phyloP scores from a whole-genome alignment of 106 monocot genomes.

The Vanilla planifolia region DNA sequence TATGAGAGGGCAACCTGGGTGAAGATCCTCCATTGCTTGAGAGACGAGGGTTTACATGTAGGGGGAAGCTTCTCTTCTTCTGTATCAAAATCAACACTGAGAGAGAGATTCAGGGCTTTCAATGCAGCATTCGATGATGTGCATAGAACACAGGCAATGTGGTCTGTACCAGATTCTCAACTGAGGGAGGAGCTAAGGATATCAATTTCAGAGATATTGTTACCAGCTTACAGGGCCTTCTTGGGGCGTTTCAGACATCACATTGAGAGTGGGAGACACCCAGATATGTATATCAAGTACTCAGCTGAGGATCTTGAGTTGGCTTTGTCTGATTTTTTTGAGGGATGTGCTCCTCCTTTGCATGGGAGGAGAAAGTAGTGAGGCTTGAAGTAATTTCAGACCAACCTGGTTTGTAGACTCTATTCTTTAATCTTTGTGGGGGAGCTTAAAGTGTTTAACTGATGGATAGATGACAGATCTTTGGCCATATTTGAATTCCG shows the following conservation, averaged over 20 bases:
- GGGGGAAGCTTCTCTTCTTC: constrained; percentile 77
- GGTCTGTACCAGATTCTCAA: constrained; percentile 79
- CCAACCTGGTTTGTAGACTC: not conserved
- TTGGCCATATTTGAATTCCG: too few species aligned
- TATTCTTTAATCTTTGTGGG: not conserved
- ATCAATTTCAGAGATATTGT: constrained; percentile 60
- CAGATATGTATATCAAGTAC: constrained; percentile 90
- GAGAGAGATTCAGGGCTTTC: constrained; percentile 87
- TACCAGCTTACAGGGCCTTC: constrained; percentile 89
- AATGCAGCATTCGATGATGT: constrained; percentile 87
- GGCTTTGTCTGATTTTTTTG: constrained; percentile 74
- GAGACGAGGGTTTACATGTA: constrained; percentile 82
- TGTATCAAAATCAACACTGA: constrained; percentile 48
- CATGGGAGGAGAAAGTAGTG: constrained; percentile 48
- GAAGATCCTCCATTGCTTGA: constrained; percentile 59
- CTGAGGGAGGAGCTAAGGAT: constrained; percentile 91
- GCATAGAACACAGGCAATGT: constrained; percentile 56
- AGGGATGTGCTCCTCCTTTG: constrained; percentile 44
- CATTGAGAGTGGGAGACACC: constrained; percentile 74
- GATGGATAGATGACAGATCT: too few species aligned
- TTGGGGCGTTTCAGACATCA: constrained; percentile 81
- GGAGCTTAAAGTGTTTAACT: not conserved
- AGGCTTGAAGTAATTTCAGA: not conserved
- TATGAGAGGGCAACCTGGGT: constrained; percentile 85
- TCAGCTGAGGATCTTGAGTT: constrained; percentile 86